Evolutionary conservation across 2,329 filamentous ascomycete genomes (phyloP).

Genomic region (Alternaria solani): DNA sequence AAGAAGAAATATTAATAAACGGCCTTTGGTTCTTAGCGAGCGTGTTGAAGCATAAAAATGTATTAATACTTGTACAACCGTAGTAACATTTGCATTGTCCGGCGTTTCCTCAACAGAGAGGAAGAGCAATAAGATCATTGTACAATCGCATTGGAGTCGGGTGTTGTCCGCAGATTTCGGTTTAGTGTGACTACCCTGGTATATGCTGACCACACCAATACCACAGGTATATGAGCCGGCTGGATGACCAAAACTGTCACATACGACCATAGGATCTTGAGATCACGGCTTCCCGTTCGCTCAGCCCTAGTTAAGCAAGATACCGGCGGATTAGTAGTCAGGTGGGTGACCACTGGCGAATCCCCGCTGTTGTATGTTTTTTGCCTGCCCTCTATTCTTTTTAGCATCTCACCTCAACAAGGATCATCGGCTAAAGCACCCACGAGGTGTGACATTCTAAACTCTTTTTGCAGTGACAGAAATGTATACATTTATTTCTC

Average conservation of each 20-base stretch:
- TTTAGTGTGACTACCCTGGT: background rate
- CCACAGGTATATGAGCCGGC: background rate
- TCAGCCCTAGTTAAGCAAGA: background rate
- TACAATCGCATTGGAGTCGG: background rate
- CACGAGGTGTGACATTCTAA: background rate
- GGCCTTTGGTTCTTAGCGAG: constrained; percentile 4
- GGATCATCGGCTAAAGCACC: background rate
- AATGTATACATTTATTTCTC: background rate
- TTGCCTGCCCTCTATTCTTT: background rate
- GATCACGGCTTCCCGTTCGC: background rate
- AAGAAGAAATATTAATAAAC: constrained; percentile 39
- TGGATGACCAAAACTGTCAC: background rate
- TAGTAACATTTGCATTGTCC: constrained; percentile 8
- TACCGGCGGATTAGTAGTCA: background rate
- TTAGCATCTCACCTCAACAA: background rate
- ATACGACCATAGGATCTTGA: constrained; percentile 4
- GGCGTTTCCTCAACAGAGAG: background rate
- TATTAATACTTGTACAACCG: constrained; percentile 5
- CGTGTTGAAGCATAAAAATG: background rate
- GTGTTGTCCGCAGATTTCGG: background rate
- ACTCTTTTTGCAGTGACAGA: background rate
- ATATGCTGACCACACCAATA: background rate
- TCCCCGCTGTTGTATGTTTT: constrained; percentile 4
- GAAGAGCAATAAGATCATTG: background rate
- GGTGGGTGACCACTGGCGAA: background rate